Evolutionary conservation across 768 basidiomycete genomes (phyloP).

Genomic region (Suillus fuscotomentosus): DNA sequence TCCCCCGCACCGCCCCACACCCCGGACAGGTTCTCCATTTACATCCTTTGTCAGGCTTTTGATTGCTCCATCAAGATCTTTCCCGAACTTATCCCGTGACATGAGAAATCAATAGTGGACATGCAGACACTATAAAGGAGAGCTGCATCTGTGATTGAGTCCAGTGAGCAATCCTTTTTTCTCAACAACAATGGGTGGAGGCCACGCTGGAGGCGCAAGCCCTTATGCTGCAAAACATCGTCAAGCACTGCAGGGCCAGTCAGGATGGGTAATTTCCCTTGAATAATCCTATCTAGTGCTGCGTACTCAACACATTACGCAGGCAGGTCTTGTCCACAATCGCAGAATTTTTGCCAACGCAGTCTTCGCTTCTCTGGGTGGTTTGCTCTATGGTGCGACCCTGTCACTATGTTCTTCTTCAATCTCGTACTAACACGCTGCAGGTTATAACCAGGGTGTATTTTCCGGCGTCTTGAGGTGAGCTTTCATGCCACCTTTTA

Average conservation of each 20-base stretch:
- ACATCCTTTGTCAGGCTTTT: not conserved
- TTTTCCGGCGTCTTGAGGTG: constrained; percentile 74
- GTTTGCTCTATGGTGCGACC: constrained; percentile 47
- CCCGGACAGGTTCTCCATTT: not conserved
- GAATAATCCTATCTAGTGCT: constrained; percentile 2
- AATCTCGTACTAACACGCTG: not conserved
- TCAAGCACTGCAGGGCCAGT: constrained; percentile 56
- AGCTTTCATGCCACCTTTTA: constrained; percentile 11
- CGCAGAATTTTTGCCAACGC: constrained; percentile 63
- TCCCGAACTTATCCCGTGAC: not conserved
- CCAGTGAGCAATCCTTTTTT: not conserved
- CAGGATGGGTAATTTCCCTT: constrained; percentile 57
- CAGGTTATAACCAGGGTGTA: constrained; percentile 50
- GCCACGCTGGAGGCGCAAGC: constrained; percentile 26
- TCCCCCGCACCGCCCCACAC: constrained; percentile 3
- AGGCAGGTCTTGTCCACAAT: constrained; percentile 66
- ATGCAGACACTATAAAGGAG: not conserved
- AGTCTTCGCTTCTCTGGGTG: constrained; percentile 78
- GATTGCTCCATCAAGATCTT: not conserved
- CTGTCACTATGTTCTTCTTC: not conserved
- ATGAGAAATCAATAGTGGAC: not conserved
- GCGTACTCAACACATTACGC: constrained; percentile 5
- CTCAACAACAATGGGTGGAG: constrained; percentile 42
- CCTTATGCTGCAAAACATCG: constrained; percentile 45
- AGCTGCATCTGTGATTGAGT: not conserved